phyloP scores from a whole-genome alignment of 2,329 filamentous ascomycete species.

The Rhinocladiella similis region DNA sequence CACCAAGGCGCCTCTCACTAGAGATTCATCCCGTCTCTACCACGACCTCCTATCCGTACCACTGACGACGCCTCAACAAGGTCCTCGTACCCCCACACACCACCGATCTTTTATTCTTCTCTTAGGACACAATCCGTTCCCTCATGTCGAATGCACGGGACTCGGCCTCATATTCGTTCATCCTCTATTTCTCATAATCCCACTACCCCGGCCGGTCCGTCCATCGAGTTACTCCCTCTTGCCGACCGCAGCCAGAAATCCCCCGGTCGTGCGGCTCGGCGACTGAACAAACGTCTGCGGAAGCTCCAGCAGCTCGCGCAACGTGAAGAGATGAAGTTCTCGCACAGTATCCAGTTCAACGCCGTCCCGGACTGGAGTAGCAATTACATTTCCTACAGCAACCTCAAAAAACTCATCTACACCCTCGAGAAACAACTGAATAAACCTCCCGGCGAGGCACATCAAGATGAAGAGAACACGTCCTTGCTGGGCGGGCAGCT shows the following conservation, averaged over 20 bases:
- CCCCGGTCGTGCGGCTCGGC: conserved; percentile 5
- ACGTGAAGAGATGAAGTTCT: conserved; percentile 84
- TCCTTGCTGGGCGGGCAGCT: conserved; percentile 69
- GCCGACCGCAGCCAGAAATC: neutral
- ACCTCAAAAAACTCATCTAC: conserved; percentile 98
- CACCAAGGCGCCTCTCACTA: no score
- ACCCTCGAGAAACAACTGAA: conserved; percentile 84
- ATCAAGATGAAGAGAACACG: conserved; percentile 74
- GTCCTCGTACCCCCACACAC: neutral
- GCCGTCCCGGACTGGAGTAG: conserved; percentile 99
- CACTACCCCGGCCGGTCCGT: conserved; percentile 4
- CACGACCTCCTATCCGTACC: no score
- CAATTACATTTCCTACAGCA: conserved; percentile 97
- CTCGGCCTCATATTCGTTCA: conserved; percentile 13
- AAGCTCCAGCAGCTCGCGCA: conserved; percentile 28
- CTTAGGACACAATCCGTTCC: neutral
- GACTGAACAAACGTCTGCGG: conserved; percentile 21
- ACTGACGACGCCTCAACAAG: neutral
- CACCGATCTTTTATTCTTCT: no score
- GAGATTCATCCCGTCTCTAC: no score
- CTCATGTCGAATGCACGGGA: conserved; percentile 24
- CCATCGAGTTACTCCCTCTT: conserved; percentile 24
- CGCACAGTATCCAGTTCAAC: conserved; percentile 98
- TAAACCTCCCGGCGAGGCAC: conserved; percentile 53
- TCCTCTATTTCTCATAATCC: neutral